Percentiles rank a stretch among this genome's conserved stretches.
Conservation (phyloP, 78 protist genomes). For the Dictyostelium purpureum region DNA sequence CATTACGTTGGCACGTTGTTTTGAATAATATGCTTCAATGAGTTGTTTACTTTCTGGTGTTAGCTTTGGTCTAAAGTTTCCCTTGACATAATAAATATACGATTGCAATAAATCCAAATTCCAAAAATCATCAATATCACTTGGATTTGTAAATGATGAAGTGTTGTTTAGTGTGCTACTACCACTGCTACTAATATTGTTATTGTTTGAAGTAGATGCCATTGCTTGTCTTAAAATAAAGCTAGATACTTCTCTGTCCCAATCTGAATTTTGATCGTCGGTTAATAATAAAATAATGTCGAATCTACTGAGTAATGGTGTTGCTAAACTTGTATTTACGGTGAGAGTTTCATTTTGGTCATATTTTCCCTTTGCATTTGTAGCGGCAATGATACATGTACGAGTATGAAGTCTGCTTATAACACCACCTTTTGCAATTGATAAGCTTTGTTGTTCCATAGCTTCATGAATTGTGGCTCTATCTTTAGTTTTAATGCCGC, state of each 20-base stretch:
- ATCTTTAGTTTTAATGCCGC: conserved; percentile 90
- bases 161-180: neutral
- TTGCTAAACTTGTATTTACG: conserved; percentile 91
- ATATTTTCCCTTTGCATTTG: conserved; percentile 91
- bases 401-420: conserved; percentile 95
- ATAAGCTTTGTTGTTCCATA: conserved; percentile 99
- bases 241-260: conserved; percentile 87
- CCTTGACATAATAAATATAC: conserved; percentile 41
- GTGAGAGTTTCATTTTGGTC: conserved; percentile 78
- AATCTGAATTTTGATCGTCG: conserved; percentile 82
- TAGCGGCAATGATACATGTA: conserved; percentile 92
- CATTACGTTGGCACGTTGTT: conserved; percentile 78
- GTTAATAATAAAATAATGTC: conserved; percentile 94
- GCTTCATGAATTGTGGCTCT: conserved; percentile 96
- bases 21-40: conserved; percentile 76
- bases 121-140: conserved; percentile 79
- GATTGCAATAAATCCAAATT: conserved; percentile 82
- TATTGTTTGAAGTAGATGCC: too few species aligned
- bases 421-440: conserved; percentile 98
- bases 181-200: neutral
- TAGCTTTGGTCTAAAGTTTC: conserved; percentile 65
- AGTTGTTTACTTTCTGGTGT: conserved; percentile 54
- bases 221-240: conserved; percentile 74
- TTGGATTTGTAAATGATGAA: neutral
- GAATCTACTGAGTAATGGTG: conserved; percentile 96